Evolutionary conservation across 805 yeast genomes (phyloP), one percentile per base, ranked within the genome.

Genomic region (Candida adriatica): DNA sequence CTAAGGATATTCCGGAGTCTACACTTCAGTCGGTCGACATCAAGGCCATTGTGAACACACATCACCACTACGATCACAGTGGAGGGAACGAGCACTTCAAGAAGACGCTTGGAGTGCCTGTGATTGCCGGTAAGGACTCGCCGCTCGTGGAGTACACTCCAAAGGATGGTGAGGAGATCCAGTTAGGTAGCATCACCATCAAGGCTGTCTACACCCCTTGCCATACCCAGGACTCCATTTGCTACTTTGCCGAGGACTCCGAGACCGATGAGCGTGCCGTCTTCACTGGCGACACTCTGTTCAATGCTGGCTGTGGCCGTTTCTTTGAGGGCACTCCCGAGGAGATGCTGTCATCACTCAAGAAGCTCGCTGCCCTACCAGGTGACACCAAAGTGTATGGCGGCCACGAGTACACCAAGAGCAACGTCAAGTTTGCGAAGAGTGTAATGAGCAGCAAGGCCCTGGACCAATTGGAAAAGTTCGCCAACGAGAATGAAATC

Each of bases 141-240:
- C 86, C 88, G 1, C 56, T 65, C 16, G 94, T 90, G 13, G 66
- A 80, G 1, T 62, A 68, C 35, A 75, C 87, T 4, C 95, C 95
- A 3, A 57, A 65, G 0, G 77, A 86, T 52, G 60, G 67, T 10
- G 83, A 76, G 39, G 59, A 63, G 13, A 63, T 82, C 38, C 65
- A 68, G 38, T 59, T 87, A 37, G 95, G 96, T 4, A 61, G 66
- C 24, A 51, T 90, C 30, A 66, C 73, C 13, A 71, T 88, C 30
- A 75, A 79, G 2, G 94, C 96, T 1, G 64, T 90, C 24, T 90
- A 90, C 58, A 92, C 99, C 0, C 98, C 99, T 4, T 92, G 99
- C 53, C 99, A 92, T 56, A 92, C 99, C 0, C 92, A 82, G 58
- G 99, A 92, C 58, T 85, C 95, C 4, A 83, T 92, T 38, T 90